Percentiles rank a stretch among this genome's conserved stretches.
These are phyloP conservation scores for Lyophyllum decastes DNA, from an alignment of 768 basidiomycete species.

Conservation along the genomic window DNA sequence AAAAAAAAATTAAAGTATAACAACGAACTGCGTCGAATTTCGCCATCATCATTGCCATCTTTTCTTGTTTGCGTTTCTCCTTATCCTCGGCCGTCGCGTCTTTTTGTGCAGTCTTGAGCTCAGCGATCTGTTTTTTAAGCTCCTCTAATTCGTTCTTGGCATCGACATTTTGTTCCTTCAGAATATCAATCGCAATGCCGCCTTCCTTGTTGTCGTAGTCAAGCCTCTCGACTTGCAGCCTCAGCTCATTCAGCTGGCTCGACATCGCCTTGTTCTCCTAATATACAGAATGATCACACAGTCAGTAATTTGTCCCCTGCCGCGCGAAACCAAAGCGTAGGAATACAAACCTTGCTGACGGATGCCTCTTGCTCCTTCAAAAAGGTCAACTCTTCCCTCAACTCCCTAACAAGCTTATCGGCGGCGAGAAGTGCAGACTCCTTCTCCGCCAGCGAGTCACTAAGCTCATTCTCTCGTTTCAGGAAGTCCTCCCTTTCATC, in stretches of 20 bases:
- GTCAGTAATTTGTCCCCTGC: not conserved
- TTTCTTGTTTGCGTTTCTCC: slow-evolving; percentile 98
- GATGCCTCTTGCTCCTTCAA: slow-evolving; percentile 88
- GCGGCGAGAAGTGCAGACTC: slow-evolving; percentile 79
- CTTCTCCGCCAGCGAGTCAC: slow-evolving; percentile 89
- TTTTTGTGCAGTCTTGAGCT: slow-evolving; percentile 80
- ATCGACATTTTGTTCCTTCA: slow-evolving; percentile 93
- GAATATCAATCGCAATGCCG: slow-evolving; percentile 87
- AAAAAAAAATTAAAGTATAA: slow-evolving; percentile 5
- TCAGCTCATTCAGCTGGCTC: slow-evolving; percentile 88
- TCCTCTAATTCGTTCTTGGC: slow-evolving; percentile 88
- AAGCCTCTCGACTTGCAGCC: slow-evolving; percentile 87
- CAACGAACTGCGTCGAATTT: slow-evolving; percentile 89
- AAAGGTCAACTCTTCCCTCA: slow-evolving; percentile 86
- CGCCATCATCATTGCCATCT: slow-evolving; percentile 99
- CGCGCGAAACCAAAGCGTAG: not conserved
- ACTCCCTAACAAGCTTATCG: slow-evolving; percentile 84
- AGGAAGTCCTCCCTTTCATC: slow-evolving; percentile 98
- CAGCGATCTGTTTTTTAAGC: slow-evolving; percentile 74
- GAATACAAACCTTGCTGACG: slow-evolving; percentile 62
- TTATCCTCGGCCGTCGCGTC: slow-evolving; percentile 92
- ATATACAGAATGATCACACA: not conserved
- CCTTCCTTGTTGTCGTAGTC: slow-evolving; percentile 97
- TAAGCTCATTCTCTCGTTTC: slow-evolving; percentile 94
- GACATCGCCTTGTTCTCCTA: slow-evolving; percentile 96